phyloP scores from a whole-genome alignment of 1,284 basidiomycete genomes.

The Rhodotorula sp. region DNA sequence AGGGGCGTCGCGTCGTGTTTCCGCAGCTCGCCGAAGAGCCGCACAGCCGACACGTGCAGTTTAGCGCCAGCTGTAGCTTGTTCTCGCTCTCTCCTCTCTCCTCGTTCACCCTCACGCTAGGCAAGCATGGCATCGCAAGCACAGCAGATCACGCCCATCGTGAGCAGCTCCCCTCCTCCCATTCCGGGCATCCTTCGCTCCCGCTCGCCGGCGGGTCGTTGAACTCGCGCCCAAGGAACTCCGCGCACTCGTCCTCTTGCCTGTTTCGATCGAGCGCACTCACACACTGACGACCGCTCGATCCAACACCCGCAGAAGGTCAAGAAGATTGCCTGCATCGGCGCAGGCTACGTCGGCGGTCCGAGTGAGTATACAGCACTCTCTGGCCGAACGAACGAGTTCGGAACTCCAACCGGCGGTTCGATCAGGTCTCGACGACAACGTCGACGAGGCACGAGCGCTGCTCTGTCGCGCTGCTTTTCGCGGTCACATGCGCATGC shows the following conservation, averaged over 20 bases:
- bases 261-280: neutral
- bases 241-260: neutral
- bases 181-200: neutral
- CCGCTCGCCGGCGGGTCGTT: neutral
- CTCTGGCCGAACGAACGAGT: no score
- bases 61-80: no score
- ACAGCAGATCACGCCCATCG: slow-evolving; percentile 34
- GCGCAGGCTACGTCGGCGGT: slow-evolving; percentile 85
- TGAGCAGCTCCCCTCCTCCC: slow-evolving; percentile 12
- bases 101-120: no score
- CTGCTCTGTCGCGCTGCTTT: no score
- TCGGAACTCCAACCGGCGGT: no score
- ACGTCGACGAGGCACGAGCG: neutral
- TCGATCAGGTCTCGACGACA: neutral
- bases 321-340: slow-evolving; percentile 58
- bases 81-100: no score
- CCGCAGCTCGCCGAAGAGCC: no score
- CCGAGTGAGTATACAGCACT: slow-evolving; percentile 56
- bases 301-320: slow-evolving; percentile 31
- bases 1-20: no score
- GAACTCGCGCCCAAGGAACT: neutral
- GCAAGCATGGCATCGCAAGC: neutral
- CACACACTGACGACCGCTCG: neutral
- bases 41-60: no score
- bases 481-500: neutral